These are phyloP conservation scores for Apiospora malaysiana DNA, from an alignment of 2,329 filamentous ascomycete species.

Conservation along the genomic window DNA sequence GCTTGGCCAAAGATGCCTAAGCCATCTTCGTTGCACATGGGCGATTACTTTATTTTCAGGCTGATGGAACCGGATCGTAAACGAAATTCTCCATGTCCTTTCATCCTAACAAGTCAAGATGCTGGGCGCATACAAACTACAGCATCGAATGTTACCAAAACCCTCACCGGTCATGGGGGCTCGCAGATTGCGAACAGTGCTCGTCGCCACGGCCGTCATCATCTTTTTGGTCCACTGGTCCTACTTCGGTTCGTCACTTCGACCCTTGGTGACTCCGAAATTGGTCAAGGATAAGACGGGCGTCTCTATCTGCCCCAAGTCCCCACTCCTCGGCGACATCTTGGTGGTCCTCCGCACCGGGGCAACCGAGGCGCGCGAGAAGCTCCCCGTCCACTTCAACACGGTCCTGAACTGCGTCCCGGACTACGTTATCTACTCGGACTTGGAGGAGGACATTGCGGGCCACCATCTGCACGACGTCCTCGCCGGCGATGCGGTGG, in stretches of 20 bases:
- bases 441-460: conserved; percentile 57
- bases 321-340: conserved; percentile 46
- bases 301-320: background rate
- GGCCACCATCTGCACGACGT: conserved; percentile 57
- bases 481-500: conserved; percentile 47
- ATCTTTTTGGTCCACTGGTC: background rate
- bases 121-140: background rate
- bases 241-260: background rate
- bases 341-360: conserved; percentile 64
- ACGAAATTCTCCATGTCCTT: background rate
- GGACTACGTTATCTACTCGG: conserved; percentile 63
- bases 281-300: no score
- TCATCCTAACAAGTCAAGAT: no score
- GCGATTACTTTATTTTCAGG: no score
- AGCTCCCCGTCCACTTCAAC: conserved; percentile 59
- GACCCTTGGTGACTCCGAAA: no score
- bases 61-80: background rate
- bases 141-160: background rate
- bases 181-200: background rate
- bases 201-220: background rate
- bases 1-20: background rate
- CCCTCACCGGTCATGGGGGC: background rate
- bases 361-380: conserved; percentile 61
- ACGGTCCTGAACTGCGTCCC: conserved; percentile 62
- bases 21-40: background rate